Conservation (phyloP, 2,329 filamentous ascomycete species). For the Aspergillus sp. region DNA sequence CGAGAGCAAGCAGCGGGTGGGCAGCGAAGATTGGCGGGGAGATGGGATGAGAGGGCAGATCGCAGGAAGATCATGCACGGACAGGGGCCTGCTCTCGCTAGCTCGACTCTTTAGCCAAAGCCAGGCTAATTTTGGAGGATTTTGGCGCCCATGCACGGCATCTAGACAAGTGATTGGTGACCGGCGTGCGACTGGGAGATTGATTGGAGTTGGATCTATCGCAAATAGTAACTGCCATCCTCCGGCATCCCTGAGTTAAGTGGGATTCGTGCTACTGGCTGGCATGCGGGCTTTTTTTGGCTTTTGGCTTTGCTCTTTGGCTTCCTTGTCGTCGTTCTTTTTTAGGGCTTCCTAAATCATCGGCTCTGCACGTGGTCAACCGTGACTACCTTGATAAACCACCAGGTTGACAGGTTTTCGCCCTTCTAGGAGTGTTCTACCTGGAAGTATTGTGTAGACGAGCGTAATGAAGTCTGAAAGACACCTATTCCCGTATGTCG, state of each 20-base stretch:
- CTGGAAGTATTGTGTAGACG: too few species aligned
- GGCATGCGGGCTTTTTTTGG: background rate
- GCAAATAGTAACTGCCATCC: background rate
- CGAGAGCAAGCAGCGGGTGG: constrained; percentile 13
- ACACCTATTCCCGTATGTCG: too few species aligned
- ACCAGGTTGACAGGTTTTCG: too few species aligned
- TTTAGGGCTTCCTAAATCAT: background rate
- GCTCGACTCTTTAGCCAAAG: background rate
- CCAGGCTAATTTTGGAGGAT: constrained; percentile 25
- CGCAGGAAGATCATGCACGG: constrained; percentile 13
- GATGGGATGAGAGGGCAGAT: constrained; percentile 10
- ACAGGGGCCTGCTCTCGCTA: constrained; percentile 16
- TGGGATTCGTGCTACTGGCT: background rate
- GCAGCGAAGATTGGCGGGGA: constrained; percentile 13
- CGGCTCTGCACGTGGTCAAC: too few species aligned
- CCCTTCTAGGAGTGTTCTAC: too few species aligned
- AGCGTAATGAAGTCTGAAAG: too few species aligned
- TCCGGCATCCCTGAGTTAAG: background rate
- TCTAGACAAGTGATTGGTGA: constrained; percentile 16
- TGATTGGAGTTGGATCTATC: constrained; percentile 18
- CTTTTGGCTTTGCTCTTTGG: background rate
- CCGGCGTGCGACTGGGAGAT: constrained; percentile 12
- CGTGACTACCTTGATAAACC: too few species aligned
- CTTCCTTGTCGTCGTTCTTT: background rate
- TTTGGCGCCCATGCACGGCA: constrained; percentile 20